These are phyloP conservation scores for Chaetomium globosum DNA, from an alignment of 2,329 filamentous ascomycete species.

Conservation along the genomic window DNA sequence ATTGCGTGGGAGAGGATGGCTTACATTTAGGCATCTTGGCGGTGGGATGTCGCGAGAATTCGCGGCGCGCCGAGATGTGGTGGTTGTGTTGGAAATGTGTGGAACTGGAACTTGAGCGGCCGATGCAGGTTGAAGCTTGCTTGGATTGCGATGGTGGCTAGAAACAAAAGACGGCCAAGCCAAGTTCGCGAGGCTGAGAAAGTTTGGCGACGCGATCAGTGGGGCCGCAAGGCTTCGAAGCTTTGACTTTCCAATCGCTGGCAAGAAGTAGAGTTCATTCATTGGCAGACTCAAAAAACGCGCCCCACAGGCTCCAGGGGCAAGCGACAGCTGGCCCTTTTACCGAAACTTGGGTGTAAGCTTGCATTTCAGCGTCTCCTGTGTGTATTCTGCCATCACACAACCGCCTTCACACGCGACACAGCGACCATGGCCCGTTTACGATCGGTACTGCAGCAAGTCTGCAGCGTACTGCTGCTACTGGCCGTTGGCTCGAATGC, in stretches of 20 bases:
- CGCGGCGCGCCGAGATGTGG: constrained; percentile 23
- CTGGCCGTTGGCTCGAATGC: constrained; percentile 61
- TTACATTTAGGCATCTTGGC: constrained; percentile 82
- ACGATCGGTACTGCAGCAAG: constrained; percentile 58
- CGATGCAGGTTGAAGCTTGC: constrained; percentile 1
- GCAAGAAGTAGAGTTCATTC: too few relatives aligned
- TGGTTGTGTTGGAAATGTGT: constrained; percentile 14
- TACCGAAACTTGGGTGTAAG: not conserved
- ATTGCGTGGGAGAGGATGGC: constrained; percentile 42
- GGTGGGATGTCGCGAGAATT: constrained; percentile 37
- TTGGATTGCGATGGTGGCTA: not conserved
- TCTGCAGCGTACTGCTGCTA: constrained; percentile 62
- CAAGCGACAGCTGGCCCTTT: constrained; percentile 38
- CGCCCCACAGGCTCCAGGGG: constrained; percentile 25
- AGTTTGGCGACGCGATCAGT: constrained; percentile 23
- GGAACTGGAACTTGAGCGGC: not conserved
- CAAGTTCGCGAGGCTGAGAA: constrained; percentile 33
- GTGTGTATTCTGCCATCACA: constrained; percentile 15
- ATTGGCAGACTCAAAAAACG: constrained; percentile 15
- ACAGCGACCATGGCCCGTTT: constrained; percentile 52
- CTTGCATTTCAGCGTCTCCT: constrained; percentile 1
- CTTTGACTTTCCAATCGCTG: not conserved
- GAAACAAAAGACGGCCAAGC: constrained; percentile 20
- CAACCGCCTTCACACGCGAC: constrained; percentile 4
- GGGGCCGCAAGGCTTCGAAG: constrained; percentile 30